A percentile compares a stretch with the other conserved stretches of the same genome.
Conservation (phyloP, 345 rosid species). For the Citrus australasica region DNA sequence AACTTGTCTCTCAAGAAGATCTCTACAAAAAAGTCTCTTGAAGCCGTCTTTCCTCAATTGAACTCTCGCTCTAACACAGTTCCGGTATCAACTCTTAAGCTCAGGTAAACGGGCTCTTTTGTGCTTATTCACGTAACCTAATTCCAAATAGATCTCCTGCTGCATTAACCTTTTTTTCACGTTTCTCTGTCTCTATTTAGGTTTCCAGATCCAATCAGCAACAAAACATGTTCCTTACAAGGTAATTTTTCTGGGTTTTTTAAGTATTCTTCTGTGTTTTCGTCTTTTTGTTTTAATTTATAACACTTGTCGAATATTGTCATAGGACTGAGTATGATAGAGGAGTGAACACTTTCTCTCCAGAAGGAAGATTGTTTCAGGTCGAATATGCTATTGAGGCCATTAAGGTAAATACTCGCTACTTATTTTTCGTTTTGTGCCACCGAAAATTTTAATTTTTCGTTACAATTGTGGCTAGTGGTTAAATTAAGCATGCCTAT, state of each 20-base stretch:
- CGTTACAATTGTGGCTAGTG: not conserved
- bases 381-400: conserved; percentile 99
- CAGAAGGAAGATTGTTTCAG: conserved; percentile 93
- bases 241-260: conserved; percentile 30
- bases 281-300: not conserved
- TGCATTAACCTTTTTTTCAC: not conserved
- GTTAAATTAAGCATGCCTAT: not conserved
- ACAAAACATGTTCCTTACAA: conserved; percentile 63
- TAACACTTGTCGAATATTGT: not conserved
- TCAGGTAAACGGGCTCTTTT: conserved; percentile 1
- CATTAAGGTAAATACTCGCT: conserved; percentile 58
- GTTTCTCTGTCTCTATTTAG: conserved; percentile 2
- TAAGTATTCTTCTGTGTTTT: not conserved
- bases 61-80: not conserved
- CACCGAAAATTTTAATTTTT: not conserved
- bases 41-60: not conserved
- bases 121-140: not conserved
- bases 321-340: conserved; percentile 96
- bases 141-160: not conserved
- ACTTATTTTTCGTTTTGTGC: not conserved
- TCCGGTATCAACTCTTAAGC: not conserved
- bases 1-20: conserved; percentile 30
- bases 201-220: conserved; percentile 26
- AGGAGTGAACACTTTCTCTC: conserved; percentile 99
- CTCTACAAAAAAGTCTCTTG: conserved; percentile 4